phyloP scores from a whole-genome alignment of 805 yeast species.

The Alloascoidea africana region DNA sequence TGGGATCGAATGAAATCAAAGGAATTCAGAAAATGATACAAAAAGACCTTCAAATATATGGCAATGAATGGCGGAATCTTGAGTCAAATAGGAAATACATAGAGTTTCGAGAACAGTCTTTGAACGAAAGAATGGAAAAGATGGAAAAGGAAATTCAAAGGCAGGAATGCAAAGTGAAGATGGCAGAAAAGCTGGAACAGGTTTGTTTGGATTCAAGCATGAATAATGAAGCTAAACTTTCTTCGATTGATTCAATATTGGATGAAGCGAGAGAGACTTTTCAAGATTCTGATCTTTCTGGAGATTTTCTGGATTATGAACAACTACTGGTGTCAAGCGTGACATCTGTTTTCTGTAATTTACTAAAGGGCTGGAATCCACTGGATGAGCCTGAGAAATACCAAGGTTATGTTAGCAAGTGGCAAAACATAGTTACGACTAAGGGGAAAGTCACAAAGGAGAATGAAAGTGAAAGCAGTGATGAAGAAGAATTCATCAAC shows the following conservation, averaged over 20 bases:
- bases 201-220: slow-evolving; percentile 9
- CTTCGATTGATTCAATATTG: slow-evolving; percentile 9
- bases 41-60: slow-evolving; percentile 13
- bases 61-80: slow-evolving; percentile 13
- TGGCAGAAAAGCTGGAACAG: slow-evolving; percentile 9
- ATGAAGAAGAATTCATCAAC: slow-evolving; percentile 2
- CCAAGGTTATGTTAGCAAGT: slow-evolving; percentile 15
- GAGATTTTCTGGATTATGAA: too few relatives aligned
- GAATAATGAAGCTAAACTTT: slow-evolving; percentile 12
- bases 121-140: slow-evolving; percentile 10
- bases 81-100: slow-evolving; percentile 12
- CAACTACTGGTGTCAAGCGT: slow-evolving; percentile 11
- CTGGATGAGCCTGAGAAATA: slow-evolving; percentile 17
- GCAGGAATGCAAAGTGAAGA: slow-evolving; percentile 12
- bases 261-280: slow-evolving; percentile 4
- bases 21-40: slow-evolving; percentile 4
- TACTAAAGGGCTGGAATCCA: slow-evolving; percentile 23
- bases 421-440: slow-evolving; percentile 13
- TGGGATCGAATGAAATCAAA: slow-evolving; percentile 2
- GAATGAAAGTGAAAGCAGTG: background rate
- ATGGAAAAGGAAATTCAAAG: slow-evolving; percentile 12
- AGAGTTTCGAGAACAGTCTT: slow-evolving; percentile 21
- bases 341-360: slow-evolving; percentile 8
- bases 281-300: too few relatives aligned
- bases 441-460: background rate